phyloP scores from a whole-genome alignment of 164 flowering plant species.

The Litsea cubeba region DNA sequence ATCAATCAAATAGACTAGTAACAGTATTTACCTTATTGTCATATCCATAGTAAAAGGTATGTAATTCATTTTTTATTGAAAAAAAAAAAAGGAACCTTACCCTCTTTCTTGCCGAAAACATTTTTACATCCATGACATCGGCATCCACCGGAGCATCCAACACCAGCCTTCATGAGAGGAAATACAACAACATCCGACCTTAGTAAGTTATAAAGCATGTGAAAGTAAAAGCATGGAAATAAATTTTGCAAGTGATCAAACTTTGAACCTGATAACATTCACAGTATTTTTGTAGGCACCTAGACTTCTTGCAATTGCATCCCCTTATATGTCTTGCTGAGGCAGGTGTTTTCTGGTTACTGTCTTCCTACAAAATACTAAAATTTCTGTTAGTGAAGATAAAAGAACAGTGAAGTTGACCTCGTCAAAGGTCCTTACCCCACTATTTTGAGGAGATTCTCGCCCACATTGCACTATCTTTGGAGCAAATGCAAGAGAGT shows the following conservation, averaged over 20 bases:
- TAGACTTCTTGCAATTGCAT: constrained; percentile 88
- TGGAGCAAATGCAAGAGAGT: constrained; percentile 87
- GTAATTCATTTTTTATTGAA: background rate
- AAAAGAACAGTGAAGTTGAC: background rate
- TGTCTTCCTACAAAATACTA: constrained; percentile 39
- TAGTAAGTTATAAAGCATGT: constrained; percentile 1
- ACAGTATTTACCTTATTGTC: background rate
- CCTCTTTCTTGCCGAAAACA: constrained; percentile 54
- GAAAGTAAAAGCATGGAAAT: background rate
- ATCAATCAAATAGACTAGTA: background rate
- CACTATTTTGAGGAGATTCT: constrained; percentile 28
- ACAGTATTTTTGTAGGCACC: constrained; percentile 78
- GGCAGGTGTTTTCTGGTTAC: constrained; percentile 38
- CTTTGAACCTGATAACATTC: constrained; percentile 75
- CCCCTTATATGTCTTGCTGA: constrained; percentile 81
- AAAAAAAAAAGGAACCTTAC: constrained; percentile 21
- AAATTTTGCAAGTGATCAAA: background rate
- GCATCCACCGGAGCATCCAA: constrained; percentile 58
- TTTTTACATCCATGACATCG: constrained; percentile 37
- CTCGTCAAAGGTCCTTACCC: constrained; percentile 24
- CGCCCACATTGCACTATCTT: constrained; percentile 36
- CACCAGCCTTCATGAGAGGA: constrained; percentile 36
- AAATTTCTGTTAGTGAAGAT: background rate
- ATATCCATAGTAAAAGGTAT: background rate
- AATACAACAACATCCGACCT: constrained; percentile 4